Evolutionary conservation across 306 rosid species (phyloP).

Genomic region (Lathyrus oleraceus): DNA sequence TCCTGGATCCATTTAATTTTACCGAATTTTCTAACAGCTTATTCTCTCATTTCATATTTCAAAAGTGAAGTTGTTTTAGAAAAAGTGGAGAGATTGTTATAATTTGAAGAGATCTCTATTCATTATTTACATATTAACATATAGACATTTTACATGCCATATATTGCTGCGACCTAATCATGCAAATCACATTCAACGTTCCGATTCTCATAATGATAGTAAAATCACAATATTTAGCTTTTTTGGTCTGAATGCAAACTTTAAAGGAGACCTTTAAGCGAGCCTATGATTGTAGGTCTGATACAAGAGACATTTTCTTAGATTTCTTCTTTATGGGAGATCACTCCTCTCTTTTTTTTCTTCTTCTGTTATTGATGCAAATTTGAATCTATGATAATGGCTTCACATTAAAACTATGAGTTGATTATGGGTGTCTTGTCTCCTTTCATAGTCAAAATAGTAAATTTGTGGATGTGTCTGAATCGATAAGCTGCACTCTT

Average conservation of each 20-base stretch:
- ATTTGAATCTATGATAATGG: conserved; percentile 29
- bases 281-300: conserved; percentile 38
- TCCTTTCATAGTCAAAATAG: too few relatives aligned
- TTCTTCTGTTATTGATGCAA: conserved; percentile 33
- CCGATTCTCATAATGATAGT: conserved; percentile 33
- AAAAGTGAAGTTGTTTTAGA: too few relatives aligned
- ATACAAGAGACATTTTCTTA: conserved; percentile 25
- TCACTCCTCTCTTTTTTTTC: conserved; percentile 8
- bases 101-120: neutral
- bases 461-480: too few relatives aligned
- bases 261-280: conserved; percentile 30
- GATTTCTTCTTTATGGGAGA: conserved; percentile 32
- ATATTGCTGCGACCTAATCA: conserved; percentile 32
- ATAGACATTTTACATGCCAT: too few relatives aligned
- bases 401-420: conserved; percentile 26
- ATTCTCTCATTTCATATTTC: too few relatives aligned
- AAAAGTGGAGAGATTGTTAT: too few relatives aligned
- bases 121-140: too few relatives aligned
- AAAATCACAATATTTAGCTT: conserved; percentile 35
- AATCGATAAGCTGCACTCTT: too few relatives aligned
- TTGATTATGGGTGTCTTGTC: neutral
- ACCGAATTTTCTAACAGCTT: too few relatives aligned
- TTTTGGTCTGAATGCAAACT: conserved; percentile 41
- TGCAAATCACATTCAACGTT: conserved; percentile 41
- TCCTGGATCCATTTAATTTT: too few relatives aligned